Evolutionary conservation across 164 flowering plant species (phyloP).

Genomic region (Magnolia kwangsiensis): DNA sequence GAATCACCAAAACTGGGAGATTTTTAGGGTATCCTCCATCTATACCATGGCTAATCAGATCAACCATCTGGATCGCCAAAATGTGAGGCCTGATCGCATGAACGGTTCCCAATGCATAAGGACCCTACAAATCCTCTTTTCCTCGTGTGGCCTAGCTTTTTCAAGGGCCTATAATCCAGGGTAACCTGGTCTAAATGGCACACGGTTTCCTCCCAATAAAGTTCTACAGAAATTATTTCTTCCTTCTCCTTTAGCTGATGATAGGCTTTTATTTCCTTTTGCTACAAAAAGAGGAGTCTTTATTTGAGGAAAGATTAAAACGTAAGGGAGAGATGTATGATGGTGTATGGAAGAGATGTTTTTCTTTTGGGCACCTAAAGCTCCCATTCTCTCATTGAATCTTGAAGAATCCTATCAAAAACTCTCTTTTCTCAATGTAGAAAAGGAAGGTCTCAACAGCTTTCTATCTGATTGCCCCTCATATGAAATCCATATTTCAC

Average conservation of each 20-base stretch:
- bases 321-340: not conserved
- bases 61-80: too few species aligned
- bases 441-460: not conserved
- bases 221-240: not conserved
- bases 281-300: too few species aligned
- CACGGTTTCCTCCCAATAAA: constrained; percentile 23
- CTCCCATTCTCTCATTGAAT: not conserved
- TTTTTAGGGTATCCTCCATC: too few species aligned
- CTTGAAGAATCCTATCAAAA: not conserved
- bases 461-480: constrained; percentile 1
- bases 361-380: not conserved
- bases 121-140: too few species aligned
- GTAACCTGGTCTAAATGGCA: too few species aligned
- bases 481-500: not conserved
- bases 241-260: not conserved
- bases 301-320: not conserved
- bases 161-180: too few species aligned
- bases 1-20: too few species aligned
- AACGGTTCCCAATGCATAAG: too few species aligned
- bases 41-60: too few species aligned
- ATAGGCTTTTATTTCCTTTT: not conserved
- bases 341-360: not conserved
- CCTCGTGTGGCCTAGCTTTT: too few species aligned
- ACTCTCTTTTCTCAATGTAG: not conserved
- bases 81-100: too few species aligned